phyloP scores from a whole-genome alignment of 169 alveolate species.

The Neospora caninum region DNA sequence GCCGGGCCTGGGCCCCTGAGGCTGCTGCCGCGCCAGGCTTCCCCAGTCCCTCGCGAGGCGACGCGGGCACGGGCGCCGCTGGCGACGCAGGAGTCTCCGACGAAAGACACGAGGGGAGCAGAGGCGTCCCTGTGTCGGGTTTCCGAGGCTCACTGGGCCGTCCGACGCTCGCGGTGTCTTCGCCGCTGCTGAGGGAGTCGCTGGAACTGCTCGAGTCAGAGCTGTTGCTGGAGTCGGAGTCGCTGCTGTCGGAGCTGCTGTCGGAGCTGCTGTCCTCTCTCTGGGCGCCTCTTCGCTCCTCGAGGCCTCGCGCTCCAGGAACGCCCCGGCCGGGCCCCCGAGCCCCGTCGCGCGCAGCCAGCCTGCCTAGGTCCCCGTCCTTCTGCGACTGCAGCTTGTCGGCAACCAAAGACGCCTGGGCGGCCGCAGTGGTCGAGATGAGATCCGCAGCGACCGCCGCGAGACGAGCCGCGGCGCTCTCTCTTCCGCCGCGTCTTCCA shows the following conservation, averaged over 20 bases:
- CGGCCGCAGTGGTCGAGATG: not conserved
- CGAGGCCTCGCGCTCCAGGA: not conserved
- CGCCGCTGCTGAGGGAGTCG: constrained; percentile 7
- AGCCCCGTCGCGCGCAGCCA: not conserved
- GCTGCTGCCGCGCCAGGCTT: too few relatives aligned
- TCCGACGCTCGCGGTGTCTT: not conserved
- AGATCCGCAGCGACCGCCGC: constrained; percentile 26
- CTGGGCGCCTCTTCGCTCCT: not conserved
- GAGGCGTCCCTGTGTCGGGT: not conserved
- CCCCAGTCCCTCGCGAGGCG: not conserved
- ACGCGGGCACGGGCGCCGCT: not conserved
- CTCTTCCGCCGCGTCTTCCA: constrained; percentile 2
- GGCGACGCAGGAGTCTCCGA: not conserved
- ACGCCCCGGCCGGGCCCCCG: not conserved
- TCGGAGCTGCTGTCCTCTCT: constrained; percentile 1
- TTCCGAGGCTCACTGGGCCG: not conserved
- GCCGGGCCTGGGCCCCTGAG: not conserved
- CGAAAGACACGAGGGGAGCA: not conserved
- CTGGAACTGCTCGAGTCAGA: not conserved
- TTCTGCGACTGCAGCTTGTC: not conserved
- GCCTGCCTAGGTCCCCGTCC: too few relatives aligned
- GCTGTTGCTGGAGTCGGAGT: not conserved
- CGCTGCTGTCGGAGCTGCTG: constrained; percentile 26
- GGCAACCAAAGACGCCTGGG: not conserved
- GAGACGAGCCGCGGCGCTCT: constrained; percentile 15